Base-by-base conservation (phyloP, 2,329 filamentous ascomycete species). In the Fusarium illudens region DNA sequence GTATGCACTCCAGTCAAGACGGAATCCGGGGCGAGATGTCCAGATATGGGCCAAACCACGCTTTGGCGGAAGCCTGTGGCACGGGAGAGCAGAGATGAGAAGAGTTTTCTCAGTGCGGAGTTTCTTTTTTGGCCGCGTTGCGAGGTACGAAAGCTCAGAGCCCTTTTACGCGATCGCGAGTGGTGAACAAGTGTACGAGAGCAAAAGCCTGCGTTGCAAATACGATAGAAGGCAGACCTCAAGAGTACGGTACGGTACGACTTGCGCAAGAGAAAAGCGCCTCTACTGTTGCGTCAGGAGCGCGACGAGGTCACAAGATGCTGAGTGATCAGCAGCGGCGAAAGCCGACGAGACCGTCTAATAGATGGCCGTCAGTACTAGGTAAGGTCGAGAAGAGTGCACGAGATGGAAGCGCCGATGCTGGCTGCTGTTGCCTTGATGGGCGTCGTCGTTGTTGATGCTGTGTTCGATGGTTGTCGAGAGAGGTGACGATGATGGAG, bases 201-300 rank as follows among this genome's bases (percentile, higher is more conserved):
- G 60, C 33, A 64, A 50, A 60, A 50, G 55, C 6, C 61, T 68
- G 60, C 33, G 61, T 53, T 56, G 70, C 68, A 57, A 62, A 72
- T 72, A 71, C 72, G 67, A 71, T 36, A 67, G 58, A 66, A 72
- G 60, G 66, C 58, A 75, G 67, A 64, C 62, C 66, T 73, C 65
- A 73, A 62, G 64, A 70, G 71, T 71, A 72, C 65, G 67, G 57
- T 64, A 72, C 48, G 60, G 59, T 71, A 71, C 60, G 68, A 62
- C 65, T 72, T 73, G 65, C 62, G 65, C 58, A 58, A 71, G 54
- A 72, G 54, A 72, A 62, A 65, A 68, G 58, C 60, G 67, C 71
- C 74, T 75, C 73, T 75, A 75, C 73, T 75, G 71, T 68, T 71
- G 66, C 64, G 65, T 71, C 64, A 65, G 67, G 55, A 63, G 68